A percentile compares a stretch with the other conserved stretches of the same genome.
Conservation (phyloP, 2,329 filamentous ascomycete genomes). For the Emmonsiellopsis sp. region DNA sequence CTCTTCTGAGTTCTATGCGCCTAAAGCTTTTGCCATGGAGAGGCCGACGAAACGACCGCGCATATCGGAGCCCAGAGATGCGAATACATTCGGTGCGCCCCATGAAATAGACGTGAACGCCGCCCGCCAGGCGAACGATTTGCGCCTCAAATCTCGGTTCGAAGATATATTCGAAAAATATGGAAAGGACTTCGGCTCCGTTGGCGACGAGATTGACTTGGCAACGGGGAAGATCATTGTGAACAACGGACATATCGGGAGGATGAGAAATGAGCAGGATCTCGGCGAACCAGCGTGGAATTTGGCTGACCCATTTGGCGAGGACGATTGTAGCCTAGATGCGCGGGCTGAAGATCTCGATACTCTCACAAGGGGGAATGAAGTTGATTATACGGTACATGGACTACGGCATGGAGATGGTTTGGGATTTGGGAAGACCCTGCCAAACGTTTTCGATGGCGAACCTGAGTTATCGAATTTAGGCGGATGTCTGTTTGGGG, state of each 20-base stretch:
- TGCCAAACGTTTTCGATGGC: neutral
- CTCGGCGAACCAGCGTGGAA: conserved; percentile 24
- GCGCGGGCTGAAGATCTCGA: neutral
- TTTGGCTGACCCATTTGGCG: conserved; percentile 14
- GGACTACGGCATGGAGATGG: neutral
- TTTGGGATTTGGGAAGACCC: neutral
- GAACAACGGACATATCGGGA: conserved; percentile 73
- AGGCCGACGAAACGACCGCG: conserved; percentile 49
- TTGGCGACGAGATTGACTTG: conserved; percentile 85
- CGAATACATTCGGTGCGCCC: neutral
- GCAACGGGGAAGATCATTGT: conserved; percentile 73
- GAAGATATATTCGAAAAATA: conserved; percentile 88
- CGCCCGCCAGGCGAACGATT: conserved; percentile 57
- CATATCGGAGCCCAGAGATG: conserved; percentile 21
- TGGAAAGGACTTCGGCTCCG: conserved; percentile 66
- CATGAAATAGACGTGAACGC: conserved; percentile 37
- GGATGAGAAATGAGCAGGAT: conserved; percentile 52
- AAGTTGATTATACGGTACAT: neutral
- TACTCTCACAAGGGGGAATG: neutral
- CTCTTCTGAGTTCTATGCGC: too few species aligned
- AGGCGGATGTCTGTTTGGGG: neutral
- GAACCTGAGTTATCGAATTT: too few species aligned
- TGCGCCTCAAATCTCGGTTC: conserved; percentile 70
- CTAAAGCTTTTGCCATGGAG: conserved; percentile 17
- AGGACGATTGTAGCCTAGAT: neutral